Evolutionary conservation across 768 basidiomycete genomes (phyloP), one percentile per base, ranked within the genome.

Genomic region (Lanmaoa rubissima): DNA sequence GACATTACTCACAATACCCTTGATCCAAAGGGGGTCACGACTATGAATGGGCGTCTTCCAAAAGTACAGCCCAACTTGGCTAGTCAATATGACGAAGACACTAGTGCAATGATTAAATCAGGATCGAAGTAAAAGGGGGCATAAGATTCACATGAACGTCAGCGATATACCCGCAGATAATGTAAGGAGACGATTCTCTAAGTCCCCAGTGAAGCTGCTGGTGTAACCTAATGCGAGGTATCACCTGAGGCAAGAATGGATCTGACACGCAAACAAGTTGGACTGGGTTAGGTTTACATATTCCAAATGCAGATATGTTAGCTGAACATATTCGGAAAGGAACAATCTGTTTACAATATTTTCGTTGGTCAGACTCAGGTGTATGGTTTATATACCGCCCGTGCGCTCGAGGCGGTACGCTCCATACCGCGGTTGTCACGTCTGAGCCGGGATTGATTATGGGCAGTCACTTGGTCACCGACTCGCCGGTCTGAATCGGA

Each of bases 1-100:
- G 7, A 31, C 16, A 41, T 49, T 12, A 50, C 68, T 3, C 38
- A 69, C 68, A 21, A 60, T 19, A 26, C 50, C 40, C 51, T 68
- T 69, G 42, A 64, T 43, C 68, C 68, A 69, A 50, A 38, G 21
- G 38, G 58, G 32, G 6, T 69, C 69, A 28, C 62, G 60, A 35
- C 39, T 14, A 44, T 55, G 64, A 39, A 61, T 26, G 13, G 55
- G 2, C 12, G n/a, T 39, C 19, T 38, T 68, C 56, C 61, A 46
- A 52, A 70, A 56, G 43, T 69, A 70, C 9, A 61, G n/a, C 45
- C 32, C 57, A 13, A 69, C 62, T 58, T 69, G 68, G 24, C 44
- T 1, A 9, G 66, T 70, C n/a, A 70, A 36, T 39, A 68, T 47
- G 35, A 57, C 1, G 35, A 68, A 69, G 36, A 59, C 14, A 16